These are phyloP conservation scores for Macrophomina tecta DNA, from an alignment of 2,329 filamentous ascomycete genomes.

Conservation along the genomic window DNA sequence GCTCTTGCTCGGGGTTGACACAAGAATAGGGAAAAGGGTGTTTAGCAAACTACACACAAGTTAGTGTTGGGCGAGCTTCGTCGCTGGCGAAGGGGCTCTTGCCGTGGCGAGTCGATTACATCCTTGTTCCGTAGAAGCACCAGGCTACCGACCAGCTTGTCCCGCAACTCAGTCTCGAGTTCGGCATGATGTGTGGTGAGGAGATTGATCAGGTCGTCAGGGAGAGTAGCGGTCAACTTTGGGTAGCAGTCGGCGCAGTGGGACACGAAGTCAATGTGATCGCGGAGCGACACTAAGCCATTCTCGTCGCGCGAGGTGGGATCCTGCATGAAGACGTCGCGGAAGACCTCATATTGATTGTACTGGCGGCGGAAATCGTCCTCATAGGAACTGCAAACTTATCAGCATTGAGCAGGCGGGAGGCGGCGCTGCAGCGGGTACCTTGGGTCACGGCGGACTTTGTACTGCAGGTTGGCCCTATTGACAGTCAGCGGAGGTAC, in stretches of 20 bases:
- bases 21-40: constrained; percentile 91
- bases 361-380: constrained; percentile 89
- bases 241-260: constrained; percentile 96
- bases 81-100: constrained; percentile 32
- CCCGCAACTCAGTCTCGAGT: constrained; percentile 82
- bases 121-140: constrained; percentile 90
- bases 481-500: constrained; percentile 3
- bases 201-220: constrained; percentile 80
- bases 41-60: constrained; percentile 67
- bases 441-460: constrained; percentile 85
- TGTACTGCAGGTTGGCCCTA: constrained; percentile 86
- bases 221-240: constrained; percentile 76
- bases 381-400: constrained; percentile 71
- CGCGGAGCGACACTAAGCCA: constrained; percentile 82
- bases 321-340: constrained; percentile 87
- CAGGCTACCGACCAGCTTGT: constrained; percentile 92
- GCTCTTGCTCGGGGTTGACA: constrained; percentile 89
- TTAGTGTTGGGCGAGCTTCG: background rate
- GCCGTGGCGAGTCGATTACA: constrained; percentile 80
- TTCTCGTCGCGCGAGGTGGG: constrained; percentile 79
- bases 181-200: constrained; percentile 81
- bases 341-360: constrained; percentile 88
- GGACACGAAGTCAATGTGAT: constrained; percentile 90
- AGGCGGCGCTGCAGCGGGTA: constrained; percentile 49
- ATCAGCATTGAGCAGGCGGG: background rate